These are phyloP conservation scores for Neurospora sp. DNA, from an alignment of 2,329 filamentous ascomycete genomes.

Conservation along the genomic window DNA sequence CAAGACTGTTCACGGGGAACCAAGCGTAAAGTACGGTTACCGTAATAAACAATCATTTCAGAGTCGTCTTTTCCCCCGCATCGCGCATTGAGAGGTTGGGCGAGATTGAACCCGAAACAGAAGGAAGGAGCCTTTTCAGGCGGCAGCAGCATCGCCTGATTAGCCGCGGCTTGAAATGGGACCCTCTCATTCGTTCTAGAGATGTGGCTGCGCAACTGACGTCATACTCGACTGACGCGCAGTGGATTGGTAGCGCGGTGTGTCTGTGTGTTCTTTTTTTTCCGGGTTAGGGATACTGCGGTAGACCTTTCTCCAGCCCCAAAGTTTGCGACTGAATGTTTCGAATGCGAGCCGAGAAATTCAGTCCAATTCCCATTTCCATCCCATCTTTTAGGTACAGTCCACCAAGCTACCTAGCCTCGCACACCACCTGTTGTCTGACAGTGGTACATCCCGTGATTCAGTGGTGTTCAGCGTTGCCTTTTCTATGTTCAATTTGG, in stretches of 20 bases:
- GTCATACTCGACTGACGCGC: conserved; percentile 9
- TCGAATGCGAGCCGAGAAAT: background rate
- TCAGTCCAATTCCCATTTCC: background rate
- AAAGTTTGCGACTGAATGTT: background rate
- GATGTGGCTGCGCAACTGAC: conserved; percentile 1
- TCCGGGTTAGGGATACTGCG: background rate
- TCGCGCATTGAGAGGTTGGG: background rate
- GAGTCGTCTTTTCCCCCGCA: background rate
- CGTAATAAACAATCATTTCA: background rate
- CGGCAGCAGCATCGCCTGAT: background rate
- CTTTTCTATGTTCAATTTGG: background rate
- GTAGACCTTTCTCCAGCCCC: background rate
- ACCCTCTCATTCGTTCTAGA: background rate
- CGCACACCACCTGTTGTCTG: background rate
- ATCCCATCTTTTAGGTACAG: background rate
- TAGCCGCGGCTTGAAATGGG: background rate
- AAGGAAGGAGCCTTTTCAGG: background rate
- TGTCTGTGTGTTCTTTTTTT: background rate
- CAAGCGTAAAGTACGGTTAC: background rate
- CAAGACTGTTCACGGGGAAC: background rate
- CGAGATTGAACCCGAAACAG: background rate
- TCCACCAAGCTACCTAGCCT: background rate
- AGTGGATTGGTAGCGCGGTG: conserved; percentile 7
- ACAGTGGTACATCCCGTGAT: background rate
- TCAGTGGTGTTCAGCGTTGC: background rate